Evolutionary conservation across 1,284 basidiomycete species (phyloP).

Genomic region (Leccinum subrobustum): DNA sequence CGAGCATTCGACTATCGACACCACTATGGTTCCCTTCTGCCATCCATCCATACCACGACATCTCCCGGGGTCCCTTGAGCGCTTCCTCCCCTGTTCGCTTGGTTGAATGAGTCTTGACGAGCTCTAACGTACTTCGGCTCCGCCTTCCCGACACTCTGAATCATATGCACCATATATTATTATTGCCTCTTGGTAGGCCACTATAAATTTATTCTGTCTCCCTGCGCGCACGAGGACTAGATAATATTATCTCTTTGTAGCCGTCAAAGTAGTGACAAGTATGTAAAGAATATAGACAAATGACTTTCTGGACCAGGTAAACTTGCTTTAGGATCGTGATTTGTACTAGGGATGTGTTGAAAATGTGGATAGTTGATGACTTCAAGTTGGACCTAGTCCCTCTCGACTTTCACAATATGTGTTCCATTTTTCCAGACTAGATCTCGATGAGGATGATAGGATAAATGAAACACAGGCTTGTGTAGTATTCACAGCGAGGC

Average conservation of each 20-base stretch:
- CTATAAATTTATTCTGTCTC: neutral
- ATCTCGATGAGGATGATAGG: neutral
- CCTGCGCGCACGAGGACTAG: neutral
- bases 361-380: neutral
- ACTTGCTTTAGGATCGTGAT: neutral
- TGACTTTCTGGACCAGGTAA: neutral
- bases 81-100: neutral
- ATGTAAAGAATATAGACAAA: neutral
- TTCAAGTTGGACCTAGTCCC: neutral
- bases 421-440: neutral
- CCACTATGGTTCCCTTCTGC: neutral
- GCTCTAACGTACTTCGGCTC: neutral
- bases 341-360: neutral
- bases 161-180: neutral
- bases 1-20: neutral
- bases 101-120: neutral
- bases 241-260: neutral
- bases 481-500: neutral
- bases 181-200: neutral
- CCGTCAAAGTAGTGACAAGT: neutral
- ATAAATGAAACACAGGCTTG: neutral
- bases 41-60: neutral
- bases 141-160: neutral
- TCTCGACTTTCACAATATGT: neutral
- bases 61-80: neutral